These are phyloP conservation scores for Pueraria montana DNA, from an alignment of 306 rosid genomes.

Conservation along the genomic window DNA sequence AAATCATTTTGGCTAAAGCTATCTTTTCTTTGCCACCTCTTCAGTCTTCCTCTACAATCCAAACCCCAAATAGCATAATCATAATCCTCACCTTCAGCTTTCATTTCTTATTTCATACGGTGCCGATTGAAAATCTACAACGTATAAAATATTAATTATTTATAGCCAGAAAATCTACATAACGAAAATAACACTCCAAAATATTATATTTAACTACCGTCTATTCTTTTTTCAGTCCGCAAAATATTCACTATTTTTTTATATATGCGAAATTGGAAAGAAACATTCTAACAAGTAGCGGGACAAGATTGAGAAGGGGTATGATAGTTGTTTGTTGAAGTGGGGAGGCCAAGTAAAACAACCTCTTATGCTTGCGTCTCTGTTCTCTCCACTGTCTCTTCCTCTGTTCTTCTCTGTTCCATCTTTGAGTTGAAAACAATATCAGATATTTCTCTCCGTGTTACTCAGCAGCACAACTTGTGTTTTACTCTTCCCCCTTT, in stretches of 20 bases:
- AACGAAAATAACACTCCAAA: slow-evolving; percentile 27
- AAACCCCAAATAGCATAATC: slow-evolving; percentile 36
- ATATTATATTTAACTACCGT: neutral
- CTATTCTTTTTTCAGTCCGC: neutral
- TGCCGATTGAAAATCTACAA: neutral
- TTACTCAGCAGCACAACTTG: slow-evolving; percentile 30
- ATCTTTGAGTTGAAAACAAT: neutral
- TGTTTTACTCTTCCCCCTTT: neutral
- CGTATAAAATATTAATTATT: slow-evolving; percentile 20
- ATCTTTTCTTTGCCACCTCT: neutral
- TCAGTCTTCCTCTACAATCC: slow-evolving; percentile 22
- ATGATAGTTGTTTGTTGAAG: slow-evolving; percentile 56
- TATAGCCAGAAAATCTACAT: neutral
- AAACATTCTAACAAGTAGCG: slow-evolving; percentile 37
- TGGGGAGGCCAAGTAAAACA: slow-evolving; percentile 56
- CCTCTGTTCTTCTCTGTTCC: slow-evolving; percentile 45
- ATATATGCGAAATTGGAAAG: neutral
- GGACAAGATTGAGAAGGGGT: slow-evolving; percentile 57
- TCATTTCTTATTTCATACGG: slow-evolving; percentile 32
- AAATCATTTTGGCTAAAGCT: slow-evolving; percentile 22
- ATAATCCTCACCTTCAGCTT: slow-evolving; percentile 35
- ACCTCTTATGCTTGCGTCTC: slow-evolving; percentile 39
- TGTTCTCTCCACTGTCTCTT: slow-evolving; percentile 20
- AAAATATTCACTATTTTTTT: neutral
- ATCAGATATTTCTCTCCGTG: slow-evolving; percentile 32